These are phyloP conservation scores for Psophocarpus tetragonolobus DNA, from an alignment of 306 rosid species.

Conservation along the genomic window DNA sequence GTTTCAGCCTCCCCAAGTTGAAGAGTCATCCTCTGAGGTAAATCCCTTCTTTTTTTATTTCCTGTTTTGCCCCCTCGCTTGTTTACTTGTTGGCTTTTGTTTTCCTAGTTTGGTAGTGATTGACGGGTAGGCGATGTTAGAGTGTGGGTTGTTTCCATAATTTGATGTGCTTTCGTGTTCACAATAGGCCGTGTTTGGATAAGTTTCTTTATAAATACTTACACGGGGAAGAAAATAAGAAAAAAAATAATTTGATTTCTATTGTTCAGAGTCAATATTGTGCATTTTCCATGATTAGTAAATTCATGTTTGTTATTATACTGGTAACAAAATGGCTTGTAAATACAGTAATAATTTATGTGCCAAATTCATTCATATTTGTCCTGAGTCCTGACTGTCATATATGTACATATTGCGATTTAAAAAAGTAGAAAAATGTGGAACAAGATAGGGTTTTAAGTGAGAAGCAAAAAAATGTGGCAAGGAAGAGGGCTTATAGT, in stretches of 20 bases:
- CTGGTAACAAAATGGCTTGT: neutral
- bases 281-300: neutral
- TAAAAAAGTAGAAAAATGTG: neutral
- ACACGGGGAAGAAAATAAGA: too few relatives aligned
- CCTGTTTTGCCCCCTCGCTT: neutral
- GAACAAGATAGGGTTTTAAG: neutral
- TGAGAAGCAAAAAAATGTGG: neutral
- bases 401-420: neutral
- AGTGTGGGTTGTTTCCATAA: neutral
- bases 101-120: neutral
- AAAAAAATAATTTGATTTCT: too few relatives aligned
- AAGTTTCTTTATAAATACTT: too few relatives aligned
- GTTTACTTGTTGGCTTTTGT: constrained; percentile 9
- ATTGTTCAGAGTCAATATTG: neutral
- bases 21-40: constrained; percentile 70
- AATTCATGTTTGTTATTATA: neutral
- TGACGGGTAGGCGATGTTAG: neutral
- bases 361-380: neutral
- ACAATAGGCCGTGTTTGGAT: neutral
- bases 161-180: neutral
- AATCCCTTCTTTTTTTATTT: neutral
- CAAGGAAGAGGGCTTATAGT: neutral
- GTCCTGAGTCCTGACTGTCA: neutral
- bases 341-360: neutral
- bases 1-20: constrained; percentile 52